A percentile compares a stretch with the other conserved stretches of the same genome.
Evolutionary conservation across 2,329 filamentous ascomycete species (phyloP).

Genomic region (Verruconis gallopava): DNA sequence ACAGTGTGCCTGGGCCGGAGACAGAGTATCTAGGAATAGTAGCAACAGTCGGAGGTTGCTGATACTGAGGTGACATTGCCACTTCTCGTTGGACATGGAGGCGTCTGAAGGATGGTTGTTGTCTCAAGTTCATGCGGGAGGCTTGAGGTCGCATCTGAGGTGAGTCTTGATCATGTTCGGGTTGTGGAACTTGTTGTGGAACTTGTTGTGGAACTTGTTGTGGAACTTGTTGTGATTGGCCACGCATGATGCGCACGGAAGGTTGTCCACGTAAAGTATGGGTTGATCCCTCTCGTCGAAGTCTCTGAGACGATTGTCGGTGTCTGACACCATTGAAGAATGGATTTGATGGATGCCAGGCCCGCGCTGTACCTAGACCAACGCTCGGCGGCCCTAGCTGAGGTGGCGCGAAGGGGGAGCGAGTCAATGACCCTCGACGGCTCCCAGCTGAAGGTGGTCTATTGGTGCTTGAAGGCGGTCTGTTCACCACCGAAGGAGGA

Average conservation of each 20-base stretch:
- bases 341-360: constrained; percentile 2
- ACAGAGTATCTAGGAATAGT: neutral
- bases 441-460: constrained; percentile 24
- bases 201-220: constrained; percentile 15
- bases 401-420: constrained; percentile 19
- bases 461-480: constrained; percentile 10
- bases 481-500: neutral
- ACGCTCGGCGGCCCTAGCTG: constrained; percentile 3
- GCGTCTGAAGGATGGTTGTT: constrained; percentile 18
- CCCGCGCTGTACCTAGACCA: constrained; percentile 20
- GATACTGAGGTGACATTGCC: constrained; percentile 1
- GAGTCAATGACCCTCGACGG: constrained; percentile 21
- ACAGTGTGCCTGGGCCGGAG: constrained; percentile 2
- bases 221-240: constrained; percentile 14
- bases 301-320: constrained; percentile 14
- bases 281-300: constrained; percentile 14
- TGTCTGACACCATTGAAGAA: constrained; percentile 3
- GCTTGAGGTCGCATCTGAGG: constrained; percentile 21
- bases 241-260: constrained; percentile 21
- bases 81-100: constrained; percentile 3
- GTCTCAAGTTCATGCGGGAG: constrained; percentile 24
- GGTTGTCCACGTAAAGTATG: constrained; percentile 15
- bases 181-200: constrained; percentile 17
- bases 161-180: constrained; percentile 16
- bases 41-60: neutral